These are phyloP conservation scores for Chrysochromulina parva DNA, from an alignment of 78 protist genomes.

Conservation along the genomic window DNA sequence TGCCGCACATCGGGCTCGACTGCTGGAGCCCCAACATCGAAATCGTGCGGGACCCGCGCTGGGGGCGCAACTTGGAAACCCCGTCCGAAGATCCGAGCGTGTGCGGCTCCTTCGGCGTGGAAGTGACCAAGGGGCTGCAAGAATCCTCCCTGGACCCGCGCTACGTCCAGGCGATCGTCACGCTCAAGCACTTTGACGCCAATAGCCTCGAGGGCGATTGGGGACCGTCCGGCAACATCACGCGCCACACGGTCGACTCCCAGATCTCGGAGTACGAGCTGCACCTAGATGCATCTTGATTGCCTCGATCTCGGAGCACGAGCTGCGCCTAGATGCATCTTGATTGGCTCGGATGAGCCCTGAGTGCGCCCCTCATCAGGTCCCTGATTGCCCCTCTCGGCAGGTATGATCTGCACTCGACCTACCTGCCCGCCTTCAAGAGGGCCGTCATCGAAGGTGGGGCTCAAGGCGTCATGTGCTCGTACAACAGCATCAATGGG, in stretches of 20 bases:
- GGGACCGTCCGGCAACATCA: conserved; percentile 17
- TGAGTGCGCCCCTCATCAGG: neutral
- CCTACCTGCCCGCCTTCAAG: conserved; percentile 34
- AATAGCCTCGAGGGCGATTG: conserved; percentile 24
- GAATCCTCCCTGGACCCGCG: neutral
- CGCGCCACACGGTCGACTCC: conserved; percentile 38
- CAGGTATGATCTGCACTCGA: neutral
- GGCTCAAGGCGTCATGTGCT: conserved; percentile 42
- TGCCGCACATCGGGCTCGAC: conserved; percentile 22
- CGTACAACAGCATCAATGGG: conserved; percentile 47
- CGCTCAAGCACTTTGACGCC: conserved; percentile 42
- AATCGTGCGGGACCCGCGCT: conserved; percentile 30
- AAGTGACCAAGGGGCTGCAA: neutral
- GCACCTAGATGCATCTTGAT: too few relatives aligned
- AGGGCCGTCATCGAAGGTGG: neutral
- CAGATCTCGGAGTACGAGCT: neutral
- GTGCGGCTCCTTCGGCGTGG: neutral
- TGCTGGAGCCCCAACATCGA: conserved; percentile 22
- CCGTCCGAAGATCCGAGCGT: conserved; percentile 11
- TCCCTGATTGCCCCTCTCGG: too few relatives aligned
- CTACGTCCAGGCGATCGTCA: neutral
- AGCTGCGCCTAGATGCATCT: neutral
- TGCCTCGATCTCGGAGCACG: too few relatives aligned
- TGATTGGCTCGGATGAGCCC: neutral
- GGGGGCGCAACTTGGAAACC: conserved; percentile 33